Evolutionary conservation across 2,329 filamentous ascomycete species (phyloP), one percentile per base, ranked within the genome.

Genomic region (Fusarium aywerte): DNA sequence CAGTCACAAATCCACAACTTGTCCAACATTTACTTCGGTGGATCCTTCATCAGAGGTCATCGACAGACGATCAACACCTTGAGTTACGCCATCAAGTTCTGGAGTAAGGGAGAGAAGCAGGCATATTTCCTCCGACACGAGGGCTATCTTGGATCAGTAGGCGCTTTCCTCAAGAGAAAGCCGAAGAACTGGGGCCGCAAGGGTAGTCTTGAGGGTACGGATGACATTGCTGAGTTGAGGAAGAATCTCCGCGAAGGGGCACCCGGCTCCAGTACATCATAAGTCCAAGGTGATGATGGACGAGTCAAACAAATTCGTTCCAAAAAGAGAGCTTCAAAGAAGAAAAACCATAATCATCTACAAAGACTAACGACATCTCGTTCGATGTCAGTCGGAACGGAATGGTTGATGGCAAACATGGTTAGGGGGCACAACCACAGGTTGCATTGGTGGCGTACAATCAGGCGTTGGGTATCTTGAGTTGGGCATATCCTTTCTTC

Each of bases 31-130:
- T 99, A 99, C 82, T 99, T 99, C 79, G 96, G 96, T 21, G 96
- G 96, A 23, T 96, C 92, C 8, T 99, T 98, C 77, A 98, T 99
- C 76, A 90, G 96, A 39, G 96, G 96, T 38, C 96, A 99, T 78
- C 89, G 92, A 16, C 96, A 98, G 80, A 99, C 96, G 13, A 99
- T 99, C 88, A 97, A 98, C 79, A 98, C 96, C 0, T 84, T 99
- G 11, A 94, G 91, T 55, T 99, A 97, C 76, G 96, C 95, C 75
- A 97, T 99, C 80, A 93, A 93, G 72, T 99, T 98, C 80, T 99
- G 96, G 96, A 93, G 91, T 70, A 93, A 96, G 76, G 95, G 94
- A 39, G 85, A 89, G 75, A 97, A 97, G 79, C 93, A 97, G 79
- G 96, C 96, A 1, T 98, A 97, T 77, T 99, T 99, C 78, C 78